A percentile compares a stretch with the other conserved stretches of the same genome.
phyloP scores from a whole-genome alignment of 1,139 yeast species.

The Saccharomycopsis hybrid region DNA sequence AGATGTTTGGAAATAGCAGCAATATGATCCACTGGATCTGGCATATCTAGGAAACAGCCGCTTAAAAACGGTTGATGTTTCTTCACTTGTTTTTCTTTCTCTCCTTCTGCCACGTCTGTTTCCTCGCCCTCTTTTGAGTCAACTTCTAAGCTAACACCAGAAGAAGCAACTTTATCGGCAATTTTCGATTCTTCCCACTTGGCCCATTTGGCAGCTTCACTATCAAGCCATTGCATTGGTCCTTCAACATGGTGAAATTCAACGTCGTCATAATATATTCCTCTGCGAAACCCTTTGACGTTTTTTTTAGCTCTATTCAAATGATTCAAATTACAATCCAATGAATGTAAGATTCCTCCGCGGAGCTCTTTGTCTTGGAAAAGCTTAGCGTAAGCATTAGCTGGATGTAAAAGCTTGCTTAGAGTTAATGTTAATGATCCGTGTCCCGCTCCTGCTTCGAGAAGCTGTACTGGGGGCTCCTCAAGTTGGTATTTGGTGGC shows the following conservation, averaged over 20 bases:
- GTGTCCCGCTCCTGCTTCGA: slow-evolving; percentile 49
- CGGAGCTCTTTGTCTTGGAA: slow-evolving; percentile 25
- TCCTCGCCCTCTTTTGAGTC: slow-evolving; percentile 14
- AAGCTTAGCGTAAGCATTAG: slow-evolving; percentile 31
- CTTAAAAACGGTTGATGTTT: slow-evolving; percentile 27
- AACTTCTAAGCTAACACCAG: neutral
- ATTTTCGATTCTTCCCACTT: slow-evolving; percentile 22
- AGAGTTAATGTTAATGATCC: slow-evolving; percentile 42
- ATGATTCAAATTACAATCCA: slow-evolving; percentile 36
- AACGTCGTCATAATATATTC: slow-evolving; percentile 37
- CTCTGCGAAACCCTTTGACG: slow-evolving; percentile 33
- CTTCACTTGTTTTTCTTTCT: neutral
- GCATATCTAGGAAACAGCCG: slow-evolving; percentile 42
- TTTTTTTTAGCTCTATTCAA: slow-evolving; percentile 35
- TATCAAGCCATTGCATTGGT: slow-evolving; percentile 34
- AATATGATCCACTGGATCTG: slow-evolving; percentile 33
- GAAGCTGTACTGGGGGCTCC: slow-evolving; percentile 31
- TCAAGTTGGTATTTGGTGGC: slow-evolving; percentile 9
- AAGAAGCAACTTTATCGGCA: slow-evolving; percentile 15
- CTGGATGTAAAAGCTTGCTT: slow-evolving; percentile 36
- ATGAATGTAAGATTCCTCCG: slow-evolving; percentile 40
- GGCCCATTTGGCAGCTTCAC: neutral
- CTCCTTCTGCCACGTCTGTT: slow-evolving; percentile 20
- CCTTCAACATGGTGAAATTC: slow-evolving; percentile 37
- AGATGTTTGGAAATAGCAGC: slow-evolving; percentile 29